phyloP scores from a whole-genome alignment of 139 green algal genomes.

The Chlamydomonas incerta region DNA sequence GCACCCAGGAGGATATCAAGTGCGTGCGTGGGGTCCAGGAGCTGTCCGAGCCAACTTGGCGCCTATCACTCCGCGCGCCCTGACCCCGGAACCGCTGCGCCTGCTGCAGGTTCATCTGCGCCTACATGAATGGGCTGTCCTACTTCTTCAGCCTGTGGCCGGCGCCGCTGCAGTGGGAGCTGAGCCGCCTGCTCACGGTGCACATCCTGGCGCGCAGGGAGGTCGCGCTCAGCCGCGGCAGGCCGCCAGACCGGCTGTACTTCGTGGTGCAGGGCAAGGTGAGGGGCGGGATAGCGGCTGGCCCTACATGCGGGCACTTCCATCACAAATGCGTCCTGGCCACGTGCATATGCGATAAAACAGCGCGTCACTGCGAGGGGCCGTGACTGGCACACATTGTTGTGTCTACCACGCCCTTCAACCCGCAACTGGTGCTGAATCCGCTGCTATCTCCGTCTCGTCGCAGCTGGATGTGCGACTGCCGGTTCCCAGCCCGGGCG shows the following conservation, averaged over 20 bases:
- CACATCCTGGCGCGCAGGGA: constrained; percentile 40
- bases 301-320: no score
- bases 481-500: constrained; percentile 13
- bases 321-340: no score
- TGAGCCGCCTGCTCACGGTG: constrained; percentile 8
- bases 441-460: no score
- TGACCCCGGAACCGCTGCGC: not conserved
- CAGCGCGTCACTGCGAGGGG: no score
- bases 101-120: not conserved
- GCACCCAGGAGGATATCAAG: constrained; percentile 39
- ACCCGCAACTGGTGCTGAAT: no score
- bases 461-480: constrained; percentile 33
- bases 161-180: constrained; percentile 34
- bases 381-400: no score
- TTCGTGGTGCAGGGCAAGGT: constrained; percentile 32
- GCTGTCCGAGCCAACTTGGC: no score
- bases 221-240: constrained; percentile 29
- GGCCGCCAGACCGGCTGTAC: constrained; percentile 16
- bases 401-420: no score
- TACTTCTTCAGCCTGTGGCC: constrained; percentile 45
- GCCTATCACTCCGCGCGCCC: no score
- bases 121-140: not conserved
- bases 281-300: not conserved
- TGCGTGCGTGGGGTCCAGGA: no score
- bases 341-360: no score